Evolutionary conservation across 805 yeast species (phyloP), one percentile per base, ranked within the genome.

Genomic region (Ascoidea asiatica): DNA sequence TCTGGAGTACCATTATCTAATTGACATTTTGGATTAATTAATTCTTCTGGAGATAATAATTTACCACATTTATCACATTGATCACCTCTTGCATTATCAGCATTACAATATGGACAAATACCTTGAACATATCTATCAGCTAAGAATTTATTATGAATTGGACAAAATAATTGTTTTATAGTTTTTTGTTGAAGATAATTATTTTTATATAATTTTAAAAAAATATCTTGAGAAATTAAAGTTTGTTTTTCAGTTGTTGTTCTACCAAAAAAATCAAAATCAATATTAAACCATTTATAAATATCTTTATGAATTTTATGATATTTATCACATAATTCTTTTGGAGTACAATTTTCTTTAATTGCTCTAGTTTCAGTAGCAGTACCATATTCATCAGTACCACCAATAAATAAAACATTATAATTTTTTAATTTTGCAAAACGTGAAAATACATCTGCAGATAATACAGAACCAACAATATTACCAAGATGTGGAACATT

Each of bases 351-450:
- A 38, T 82, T 79, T 58, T 92, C 98, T 61, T 90, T 97, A 43
- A 92, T 66, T 8, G 98, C 98, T 66, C 90, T 92, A 22, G 98
- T 92, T 64, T 92, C 99, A 15, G 98, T 92, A 41, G 99, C 99
- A 46, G 99, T 92, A 61, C 99, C 99, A 61, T 92, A 92, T 66
- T 92, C 99, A 61, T 92, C 99, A 37, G 98, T 92, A 66, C 99
- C 99, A 65, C 98, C 88, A 46, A 92, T 66, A 57, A 69, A 92
- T 51, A 92, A 67, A 19, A 95, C 71, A 61, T 89, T 92, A 66
- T 81, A 81, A 62, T 87, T 84, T 69, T 96, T 79, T 55, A 81
- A 79, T 63, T 88, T 89, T 60, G 84, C 77, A 63, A 85, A 92
- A 59, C 97, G 79, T 45, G 97, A 73, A 64, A 75, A 92, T 50